Percentiles rank a stretch among this genome's conserved stretches.
phyloP scores from a whole-genome alignment of 768 basidiomycete species.

The Suillus cothurnatus region DNA sequence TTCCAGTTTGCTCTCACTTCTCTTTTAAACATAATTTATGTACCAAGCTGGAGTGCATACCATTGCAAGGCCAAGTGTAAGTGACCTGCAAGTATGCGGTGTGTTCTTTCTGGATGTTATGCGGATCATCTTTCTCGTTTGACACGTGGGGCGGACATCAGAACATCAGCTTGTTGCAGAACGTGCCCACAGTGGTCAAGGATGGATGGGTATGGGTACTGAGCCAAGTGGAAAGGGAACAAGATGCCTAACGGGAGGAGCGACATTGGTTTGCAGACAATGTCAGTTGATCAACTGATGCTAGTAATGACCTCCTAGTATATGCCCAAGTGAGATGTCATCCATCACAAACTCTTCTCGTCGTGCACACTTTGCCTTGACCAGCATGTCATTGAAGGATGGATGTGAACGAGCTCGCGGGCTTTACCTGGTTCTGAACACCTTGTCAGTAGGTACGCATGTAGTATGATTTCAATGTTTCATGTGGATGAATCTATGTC shows the following conservation, averaged over 20 bases:
- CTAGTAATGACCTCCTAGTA: no score
- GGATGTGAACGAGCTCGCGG: no score
- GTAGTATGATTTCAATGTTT: background rate
- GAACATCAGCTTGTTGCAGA: background rate
- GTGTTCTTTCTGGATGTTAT: background rate
- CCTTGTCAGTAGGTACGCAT: background rate
- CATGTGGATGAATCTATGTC: background rate
- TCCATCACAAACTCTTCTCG: background rate
- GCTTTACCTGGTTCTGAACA: background rate
- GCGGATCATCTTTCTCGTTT: background rate
- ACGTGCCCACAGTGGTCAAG: background rate
- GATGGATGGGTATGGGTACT: background rate
- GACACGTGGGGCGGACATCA: background rate
- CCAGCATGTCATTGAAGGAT: background rate
- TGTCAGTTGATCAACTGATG: background rate
- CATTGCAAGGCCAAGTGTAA: no score
- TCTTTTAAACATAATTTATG: background rate
- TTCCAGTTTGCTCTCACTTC: background rate
- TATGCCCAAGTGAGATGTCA: background rate
- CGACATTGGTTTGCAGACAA: background rate
- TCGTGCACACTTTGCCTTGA: background rate
- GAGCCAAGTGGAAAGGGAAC: background rate
- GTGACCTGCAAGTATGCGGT: background rate
- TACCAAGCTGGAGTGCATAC: background rate
- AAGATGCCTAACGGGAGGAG: background rate